phyloP scores from a whole-genome alignment of 2,329 filamentous ascomycete genomes.

The Hypoxylon sp. region DNA sequence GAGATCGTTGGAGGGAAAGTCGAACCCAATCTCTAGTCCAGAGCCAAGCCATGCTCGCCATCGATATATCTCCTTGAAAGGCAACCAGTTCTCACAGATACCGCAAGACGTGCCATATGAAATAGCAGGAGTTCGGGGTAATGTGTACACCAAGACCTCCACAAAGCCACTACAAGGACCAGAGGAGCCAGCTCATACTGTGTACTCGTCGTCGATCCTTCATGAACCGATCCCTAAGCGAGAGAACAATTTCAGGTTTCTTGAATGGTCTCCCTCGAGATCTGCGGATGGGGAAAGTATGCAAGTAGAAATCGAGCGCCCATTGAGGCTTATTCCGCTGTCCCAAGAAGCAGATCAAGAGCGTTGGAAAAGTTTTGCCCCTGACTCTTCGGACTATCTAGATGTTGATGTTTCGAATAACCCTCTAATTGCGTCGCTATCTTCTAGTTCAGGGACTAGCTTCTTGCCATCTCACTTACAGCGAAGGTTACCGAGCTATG shows the following conservation, averaged over 20 bases:
- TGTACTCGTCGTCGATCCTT: conserved; percentile 48
- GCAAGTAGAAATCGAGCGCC: conserved; percentile 49
- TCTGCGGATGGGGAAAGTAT: conserved; percentile 48
- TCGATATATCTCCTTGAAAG: conserved; percentile 9
- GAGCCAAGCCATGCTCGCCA: conserved; percentile 36
- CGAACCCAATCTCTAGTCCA: conserved; percentile 33
- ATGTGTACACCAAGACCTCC: background rate
- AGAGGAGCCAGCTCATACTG: conserved; percentile 46
- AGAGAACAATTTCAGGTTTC: conserved; percentile 39
- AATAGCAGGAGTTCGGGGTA: background rate
- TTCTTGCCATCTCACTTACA: conserved; percentile 48
- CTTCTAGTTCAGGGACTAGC: conserved; percentile 10
- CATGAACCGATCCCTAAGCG: conserved; percentile 50
- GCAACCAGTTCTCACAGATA: conserved; percentile 8
- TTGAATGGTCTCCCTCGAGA: conserved; percentile 49
- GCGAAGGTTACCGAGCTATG: conserved; percentile 41
- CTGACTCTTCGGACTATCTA: conserved; percentile 28
- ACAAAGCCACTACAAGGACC: conserved; percentile 1
- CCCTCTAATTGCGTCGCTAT: conserved; percentile 14
- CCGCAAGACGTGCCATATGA: background rate
- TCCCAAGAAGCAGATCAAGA: conserved; percentile 47
- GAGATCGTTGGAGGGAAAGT: conserved; percentile 21
- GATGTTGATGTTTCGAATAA: conserved; percentile 13
- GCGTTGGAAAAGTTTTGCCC: conserved; percentile 45
- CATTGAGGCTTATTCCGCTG: conserved; percentile 35